Evolutionary conservation across 306 rosid species (phyloP).

Genomic region (Elaeagnus macrophylla): DNA sequence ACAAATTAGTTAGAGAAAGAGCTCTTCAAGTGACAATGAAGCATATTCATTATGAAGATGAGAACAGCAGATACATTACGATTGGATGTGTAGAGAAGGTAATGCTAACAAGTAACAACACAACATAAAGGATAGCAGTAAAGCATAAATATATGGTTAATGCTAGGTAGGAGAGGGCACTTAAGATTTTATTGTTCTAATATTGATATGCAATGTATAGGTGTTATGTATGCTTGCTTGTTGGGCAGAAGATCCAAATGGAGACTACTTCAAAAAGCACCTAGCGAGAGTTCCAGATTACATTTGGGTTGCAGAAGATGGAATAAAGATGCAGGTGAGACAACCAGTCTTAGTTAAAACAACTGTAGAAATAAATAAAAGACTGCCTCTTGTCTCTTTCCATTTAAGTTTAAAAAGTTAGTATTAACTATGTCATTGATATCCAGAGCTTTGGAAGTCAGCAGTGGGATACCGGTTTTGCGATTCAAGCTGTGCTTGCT

Average conservation of each 20-base stretch:
- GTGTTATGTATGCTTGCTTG: conserved; percentile 1
- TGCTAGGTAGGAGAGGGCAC: no score
- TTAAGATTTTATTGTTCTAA: background rate
- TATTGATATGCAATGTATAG: background rate
- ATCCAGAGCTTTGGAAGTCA: conserved; percentile 50
- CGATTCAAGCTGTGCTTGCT: conserved; percentile 54
- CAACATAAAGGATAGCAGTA: no score
- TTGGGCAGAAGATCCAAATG: conserved; percentile 1
- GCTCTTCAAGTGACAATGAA: conserved; percentile 1
- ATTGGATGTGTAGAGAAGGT: background rate
- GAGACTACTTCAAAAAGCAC: background rate
- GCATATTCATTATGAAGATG: conserved; percentile 1
- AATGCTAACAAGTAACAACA: background rate
- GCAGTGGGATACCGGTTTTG: conserved; percentile 46
- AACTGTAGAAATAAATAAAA: no score
- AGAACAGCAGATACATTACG: background rate
- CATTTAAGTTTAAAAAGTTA: no score
- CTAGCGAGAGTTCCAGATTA: background rate
- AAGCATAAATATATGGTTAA: no score
- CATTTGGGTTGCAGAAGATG: conserved; percentile 1
- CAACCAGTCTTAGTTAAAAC: no score
- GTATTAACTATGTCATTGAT: no score
- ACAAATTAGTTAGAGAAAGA: background rate
- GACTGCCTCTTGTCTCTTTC: no score
- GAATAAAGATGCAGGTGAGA: background rate